phyloP scores from a whole-genome alignment of 2,329 filamentous ascomycete species.

The Pezicula radicicola region DNA sequence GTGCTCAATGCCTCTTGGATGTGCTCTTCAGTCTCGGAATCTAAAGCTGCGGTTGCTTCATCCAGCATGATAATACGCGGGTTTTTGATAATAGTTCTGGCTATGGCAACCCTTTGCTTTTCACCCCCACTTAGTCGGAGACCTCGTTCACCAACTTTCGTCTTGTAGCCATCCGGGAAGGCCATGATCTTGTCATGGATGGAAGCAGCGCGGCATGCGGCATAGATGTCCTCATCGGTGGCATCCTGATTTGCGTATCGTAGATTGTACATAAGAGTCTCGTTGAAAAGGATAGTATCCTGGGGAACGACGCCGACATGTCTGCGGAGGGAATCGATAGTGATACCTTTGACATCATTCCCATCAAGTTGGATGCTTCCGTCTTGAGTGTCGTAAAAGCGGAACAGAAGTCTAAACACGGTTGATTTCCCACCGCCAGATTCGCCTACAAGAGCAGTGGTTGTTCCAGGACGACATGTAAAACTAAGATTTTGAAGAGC shows the following conservation, averaged over 20 bases:
- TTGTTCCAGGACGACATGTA: constrained; percentile 83
- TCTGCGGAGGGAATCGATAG: constrained; percentile 87
- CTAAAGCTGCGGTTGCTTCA: constrained; percentile 87
- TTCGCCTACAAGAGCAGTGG: constrained; percentile 92
- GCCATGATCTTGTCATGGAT: constrained; percentile 90
- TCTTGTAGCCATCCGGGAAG: constrained; percentile 85
- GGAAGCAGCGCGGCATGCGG: constrained; percentile 80
- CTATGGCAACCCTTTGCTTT: constrained; percentile 91
- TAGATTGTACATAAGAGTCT: constrained; percentile 91
- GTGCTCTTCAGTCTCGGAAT: constrained; percentile 89
- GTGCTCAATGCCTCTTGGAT: constrained; percentile 84
- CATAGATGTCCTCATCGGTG: constrained; percentile 77
- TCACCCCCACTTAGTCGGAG: constrained; percentile 85
- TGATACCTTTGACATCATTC: constrained; percentile 78
- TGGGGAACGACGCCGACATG: constrained; percentile 97
- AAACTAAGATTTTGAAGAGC: constrained; percentile 84
- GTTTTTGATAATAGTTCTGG: constrained; percentile 87
- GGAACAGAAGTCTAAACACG: constrained; percentile 90
- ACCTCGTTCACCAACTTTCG: constrained; percentile 88
- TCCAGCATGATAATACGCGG: constrained; percentile 90
- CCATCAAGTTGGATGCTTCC: constrained; percentile 85
- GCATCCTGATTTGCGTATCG: constrained; percentile 82
- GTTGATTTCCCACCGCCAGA: constrained; percentile 97
- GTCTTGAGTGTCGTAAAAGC: constrained; percentile 84
- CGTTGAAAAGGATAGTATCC: constrained; percentile 93